Percentiles rank a stretch among this genome's conserved stretches.
These are phyloP conservation scores for Murraya paniculata DNA, from an alignment of 345 rosid species.

Conservation along the genomic window DNA sequence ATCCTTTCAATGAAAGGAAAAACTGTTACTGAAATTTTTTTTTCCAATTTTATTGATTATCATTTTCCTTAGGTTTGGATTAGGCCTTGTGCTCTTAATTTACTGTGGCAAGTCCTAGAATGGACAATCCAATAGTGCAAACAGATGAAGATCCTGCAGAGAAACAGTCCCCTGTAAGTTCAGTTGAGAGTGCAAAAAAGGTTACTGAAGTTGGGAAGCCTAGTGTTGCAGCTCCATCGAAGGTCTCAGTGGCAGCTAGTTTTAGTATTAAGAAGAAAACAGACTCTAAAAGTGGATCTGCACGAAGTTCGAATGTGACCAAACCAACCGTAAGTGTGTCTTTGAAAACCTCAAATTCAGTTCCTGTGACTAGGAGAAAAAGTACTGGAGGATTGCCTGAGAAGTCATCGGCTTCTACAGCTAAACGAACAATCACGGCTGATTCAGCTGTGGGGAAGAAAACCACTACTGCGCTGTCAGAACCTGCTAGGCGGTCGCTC, in stretches of 20 bases:
- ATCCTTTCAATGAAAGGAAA: neutral
- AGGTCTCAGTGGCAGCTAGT: constrained; percentile 42
- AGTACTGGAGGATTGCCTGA: constrained; percentile 84
- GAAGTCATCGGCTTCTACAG: constrained; percentile 39
- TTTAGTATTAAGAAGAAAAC: constrained; percentile 52
- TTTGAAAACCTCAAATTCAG: constrained; percentile 40
- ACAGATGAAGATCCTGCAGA: constrained; percentile 38
- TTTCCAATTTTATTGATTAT: constrained; percentile 8
- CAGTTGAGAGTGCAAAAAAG: constrained; percentile 37
- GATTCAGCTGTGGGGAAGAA: constrained; percentile 44
- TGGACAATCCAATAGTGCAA: constrained; percentile 59
- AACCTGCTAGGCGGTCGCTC: constrained; percentile 64
- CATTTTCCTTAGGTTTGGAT: constrained; percentile 22
- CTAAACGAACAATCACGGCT: constrained; percentile 24
- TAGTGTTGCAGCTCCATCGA: constrained; percentile 34
- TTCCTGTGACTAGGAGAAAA: constrained; percentile 60
- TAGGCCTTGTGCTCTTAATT: constrained; percentile 24
- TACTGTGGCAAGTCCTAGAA: constrained; percentile 26
- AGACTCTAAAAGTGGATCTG: constrained; percentile 32
- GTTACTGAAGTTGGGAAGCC: constrained; percentile 34
- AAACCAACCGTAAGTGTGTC: constrained; percentile 49
- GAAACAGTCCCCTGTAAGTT: constrained; percentile 34
- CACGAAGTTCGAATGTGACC: constrained; percentile 35
- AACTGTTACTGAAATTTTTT: neutral
- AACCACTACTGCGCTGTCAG: constrained; percentile 37